A percentile compares a stretch with the other conserved stretches of the same genome.
These are phyloP conservation scores for Candida coleopterorum DNA, from an alignment of 805 yeast species.

Conservation along the genomic window DNA sequence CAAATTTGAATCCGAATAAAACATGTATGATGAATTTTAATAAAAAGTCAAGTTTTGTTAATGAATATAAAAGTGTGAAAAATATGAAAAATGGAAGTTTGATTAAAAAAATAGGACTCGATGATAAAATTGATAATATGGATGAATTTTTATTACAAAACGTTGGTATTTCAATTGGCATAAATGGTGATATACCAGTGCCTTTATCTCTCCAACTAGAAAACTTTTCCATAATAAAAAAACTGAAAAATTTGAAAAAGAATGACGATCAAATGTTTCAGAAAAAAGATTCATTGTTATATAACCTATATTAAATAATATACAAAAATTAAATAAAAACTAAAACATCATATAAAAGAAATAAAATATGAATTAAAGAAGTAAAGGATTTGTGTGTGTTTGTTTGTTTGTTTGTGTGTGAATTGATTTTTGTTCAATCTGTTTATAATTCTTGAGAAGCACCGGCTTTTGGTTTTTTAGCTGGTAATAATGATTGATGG, in stretches of 20 bases:
- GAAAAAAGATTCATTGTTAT: too few species aligned
- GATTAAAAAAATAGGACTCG: conserved; percentile 13
- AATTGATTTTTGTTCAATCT: too few species aligned
- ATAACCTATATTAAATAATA: conserved; percentile 6
- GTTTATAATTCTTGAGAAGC: conserved; percentile 1
- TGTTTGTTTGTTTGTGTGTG: too few species aligned
- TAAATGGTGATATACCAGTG: conserved; percentile 89
- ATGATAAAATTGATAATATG: not conserved
- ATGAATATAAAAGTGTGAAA: conserved; percentile 10
- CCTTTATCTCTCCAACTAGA: conserved; percentile 84
- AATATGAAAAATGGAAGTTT: conserved; percentile 28
- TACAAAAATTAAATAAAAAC: conserved; percentile 6
- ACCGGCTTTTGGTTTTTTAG: conserved; percentile 1
- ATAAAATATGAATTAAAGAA: conserved; percentile 4
- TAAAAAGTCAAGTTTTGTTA: conserved; percentile 17
- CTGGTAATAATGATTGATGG: conserved; percentile 47
- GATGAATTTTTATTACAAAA: conserved; percentile 2
- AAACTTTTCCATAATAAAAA: conserved; percentile 64
- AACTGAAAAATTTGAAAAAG: not conserved
- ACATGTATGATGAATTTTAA: conserved; percentile 17
- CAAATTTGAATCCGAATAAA: conserved; percentile 31
- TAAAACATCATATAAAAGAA: conserved; percentile 4
- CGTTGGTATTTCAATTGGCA: conserved; percentile 39
- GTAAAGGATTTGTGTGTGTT: not conserved
- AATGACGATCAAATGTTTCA: too few species aligned